Conservation (phyloP, 1,284 basidiomycete genomes). For the Flammula alnicola region DNA sequence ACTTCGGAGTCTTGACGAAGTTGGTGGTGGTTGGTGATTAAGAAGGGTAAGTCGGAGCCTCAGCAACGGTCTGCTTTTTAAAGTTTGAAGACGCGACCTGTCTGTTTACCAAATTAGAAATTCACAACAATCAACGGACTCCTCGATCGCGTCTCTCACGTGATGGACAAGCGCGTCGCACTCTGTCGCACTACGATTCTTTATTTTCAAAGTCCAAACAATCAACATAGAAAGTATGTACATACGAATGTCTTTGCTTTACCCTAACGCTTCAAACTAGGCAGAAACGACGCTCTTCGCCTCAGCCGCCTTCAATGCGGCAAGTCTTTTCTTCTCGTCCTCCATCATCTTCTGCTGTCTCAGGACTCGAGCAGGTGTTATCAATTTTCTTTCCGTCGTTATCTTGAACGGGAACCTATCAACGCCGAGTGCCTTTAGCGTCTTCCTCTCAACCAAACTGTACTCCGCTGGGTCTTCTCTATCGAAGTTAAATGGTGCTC, state of each 20-base stretch:
- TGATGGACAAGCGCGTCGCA: constrained; percentile 15
- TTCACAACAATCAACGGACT: constrained; percentile 23
- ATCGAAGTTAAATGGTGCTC: constrained; percentile 57
- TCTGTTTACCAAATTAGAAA: constrained; percentile 4
- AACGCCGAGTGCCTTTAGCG: constrained; percentile 54
- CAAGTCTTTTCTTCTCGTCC: constrained; percentile 39
- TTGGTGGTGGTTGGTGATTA: constrained; percentile 25
- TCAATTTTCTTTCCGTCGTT: constrained; percentile 40
- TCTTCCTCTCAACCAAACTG: constrained; percentile 57
- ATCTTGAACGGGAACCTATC: constrained; percentile 48
- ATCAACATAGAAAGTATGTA: neutral
- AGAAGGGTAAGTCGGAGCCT: constrained; percentile 22
- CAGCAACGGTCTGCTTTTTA: constrained; percentile 32
- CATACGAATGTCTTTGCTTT: neutral
- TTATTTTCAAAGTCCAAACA: neutral
- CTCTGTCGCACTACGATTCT: neutral
- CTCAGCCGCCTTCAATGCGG: constrained; percentile 13
- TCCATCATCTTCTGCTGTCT: constrained; percentile 44
- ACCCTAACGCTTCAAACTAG: neutral
- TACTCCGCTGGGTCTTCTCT: constrained; percentile 50
- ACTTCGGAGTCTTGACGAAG: constrained; percentile 1
- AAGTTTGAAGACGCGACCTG: constrained; percentile 22
- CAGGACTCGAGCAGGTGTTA: constrained; percentile 45
- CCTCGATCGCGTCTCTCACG: constrained; percentile 31
- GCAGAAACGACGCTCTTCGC: neutral